Evolutionary conservation across 2,329 filamentous ascomycete species (phyloP), one percentile per base, ranked within the genome.

Genomic region (Aspergillus sergii): DNA sequence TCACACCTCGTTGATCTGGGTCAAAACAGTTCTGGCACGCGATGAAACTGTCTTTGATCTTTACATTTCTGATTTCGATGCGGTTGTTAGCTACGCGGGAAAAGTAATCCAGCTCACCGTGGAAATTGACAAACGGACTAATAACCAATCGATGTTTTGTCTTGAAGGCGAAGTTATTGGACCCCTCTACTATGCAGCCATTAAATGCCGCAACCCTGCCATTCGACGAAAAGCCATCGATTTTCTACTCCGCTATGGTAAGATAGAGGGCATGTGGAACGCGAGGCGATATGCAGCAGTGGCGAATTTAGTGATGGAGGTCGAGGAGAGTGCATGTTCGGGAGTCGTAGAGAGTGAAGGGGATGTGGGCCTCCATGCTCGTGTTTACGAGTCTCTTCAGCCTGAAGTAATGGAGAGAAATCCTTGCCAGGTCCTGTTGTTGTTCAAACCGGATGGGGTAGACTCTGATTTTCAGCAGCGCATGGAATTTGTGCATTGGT

Each of bases 1-100:
- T 48, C 23, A 46, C 28, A 45, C 41, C 12, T 41, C 59, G 28
- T 21, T 60, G 23, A 48, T 54, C 2, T 60, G 59, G 59, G 21
- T 57, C 1, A 16, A 21, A 4, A 50, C 51, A 19, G 54, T 53
- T 10, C 28, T 54, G n/a, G 43, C 39, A 10, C 43, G 23, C 6
- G 59, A 60, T 41, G 59, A 60, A n/a, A 57, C n/a, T 16, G 12
- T 28, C 7, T 36, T 60, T 9, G 59, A 60, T 19, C 21, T 12
- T 4, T 50, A 39, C 30, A 14, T 28, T 34, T 28, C 51, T 6
- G 23, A 60, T 4, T 60, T 60, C 21, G 30, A 30, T 30, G 41
- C 12, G 1, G 28, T 60, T 8, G 39, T 30, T 36, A 19, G 30
- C 50, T 23, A 54, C 4, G 50, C 50, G 9, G 50, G 32, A 30